Conservation (phyloP, 2,329 filamentous ascomycete genomes). For the Aspergillus sclerotialis region DNA sequence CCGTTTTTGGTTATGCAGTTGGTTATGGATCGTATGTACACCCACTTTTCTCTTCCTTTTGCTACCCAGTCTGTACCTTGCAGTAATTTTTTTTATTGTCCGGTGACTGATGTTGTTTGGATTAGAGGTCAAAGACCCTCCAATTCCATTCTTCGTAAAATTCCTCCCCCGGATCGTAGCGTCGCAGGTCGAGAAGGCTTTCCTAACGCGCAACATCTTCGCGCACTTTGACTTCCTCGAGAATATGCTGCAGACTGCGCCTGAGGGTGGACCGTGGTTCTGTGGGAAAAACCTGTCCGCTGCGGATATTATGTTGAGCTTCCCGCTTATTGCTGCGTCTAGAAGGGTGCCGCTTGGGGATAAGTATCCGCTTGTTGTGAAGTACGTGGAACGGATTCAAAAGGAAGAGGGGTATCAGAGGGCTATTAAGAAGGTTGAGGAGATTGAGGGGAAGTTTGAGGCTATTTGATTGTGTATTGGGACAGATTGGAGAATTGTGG, state of each 20-base stretch:
- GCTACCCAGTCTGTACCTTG: background rate
- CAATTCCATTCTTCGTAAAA: constrained; percentile 63
- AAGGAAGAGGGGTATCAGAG: constrained; percentile 31
- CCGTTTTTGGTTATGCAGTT: constrained; percentile 58
- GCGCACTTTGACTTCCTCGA: constrained; percentile 40
- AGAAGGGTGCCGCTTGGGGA: constrained; percentile 26
- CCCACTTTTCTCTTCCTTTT: constrained; percentile 1
- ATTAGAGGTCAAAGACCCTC: constrained; percentile 42
- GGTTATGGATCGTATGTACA: constrained; percentile 52
- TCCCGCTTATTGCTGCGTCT: constrained; percentile 36
- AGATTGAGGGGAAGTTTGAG: constrained; percentile 31
- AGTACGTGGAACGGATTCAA: constrained; percentile 31
- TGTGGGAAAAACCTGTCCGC: constrained; percentile 39
- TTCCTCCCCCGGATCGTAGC: constrained; percentile 55
- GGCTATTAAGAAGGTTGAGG: constrained; percentile 34
- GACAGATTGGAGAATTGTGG: too few relatives aligned
- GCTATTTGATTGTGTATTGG: constrained; percentile 10
- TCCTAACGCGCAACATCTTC: constrained; percentile 34
- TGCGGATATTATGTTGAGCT: constrained; percentile 43
- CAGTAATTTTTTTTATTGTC: background rate
- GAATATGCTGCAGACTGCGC: constrained; percentile 36
- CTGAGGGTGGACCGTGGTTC: constrained; percentile 31
- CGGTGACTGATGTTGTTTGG: background rate
- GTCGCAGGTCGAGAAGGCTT: constrained; percentile 33
- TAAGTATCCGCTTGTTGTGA: constrained; percentile 31